These are phyloP conservation scores for Jackrogersella multiformis DNA, from an alignment of 495 filamentous ascomycete genomes.

Conservation along the genomic window DNA sequence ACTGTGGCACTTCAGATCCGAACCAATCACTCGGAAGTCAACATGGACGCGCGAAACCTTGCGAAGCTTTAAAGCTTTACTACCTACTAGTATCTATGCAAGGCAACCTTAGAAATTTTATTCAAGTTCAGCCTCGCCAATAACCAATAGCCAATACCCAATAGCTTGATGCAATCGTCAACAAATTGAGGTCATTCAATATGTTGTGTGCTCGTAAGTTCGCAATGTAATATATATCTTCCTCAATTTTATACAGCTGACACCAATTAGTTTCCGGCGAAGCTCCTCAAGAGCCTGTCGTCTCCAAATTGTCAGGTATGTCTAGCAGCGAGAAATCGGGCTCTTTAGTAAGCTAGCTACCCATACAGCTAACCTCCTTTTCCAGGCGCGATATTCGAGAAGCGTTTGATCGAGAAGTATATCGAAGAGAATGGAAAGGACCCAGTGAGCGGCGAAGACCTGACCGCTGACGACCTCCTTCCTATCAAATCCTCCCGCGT, in stretches of 20 bases:
- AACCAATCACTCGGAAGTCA: slow-evolving; percentile 36
- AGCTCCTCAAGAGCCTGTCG: slow-evolving; percentile 92
- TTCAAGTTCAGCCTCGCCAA: slow-evolving; percentile 19
- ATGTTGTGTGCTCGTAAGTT: slow-evolving; percentile 48
- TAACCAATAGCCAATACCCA: not conserved
- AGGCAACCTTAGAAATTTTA: slow-evolving; percentile 30
- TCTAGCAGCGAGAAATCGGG: slow-evolving; percentile 1
- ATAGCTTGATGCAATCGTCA: slow-evolving; percentile 13
- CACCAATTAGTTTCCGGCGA: slow-evolving; percentile 85
- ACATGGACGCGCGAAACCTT: slow-evolving; percentile 19
- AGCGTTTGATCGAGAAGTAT: slow-evolving; percentile 92
- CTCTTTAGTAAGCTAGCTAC: not conserved
- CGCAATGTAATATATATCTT: not conserved
- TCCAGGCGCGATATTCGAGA: slow-evolving; percentile 88
- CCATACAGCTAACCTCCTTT: slow-evolving; percentile 44
- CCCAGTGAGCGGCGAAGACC: slow-evolving; percentile 88
- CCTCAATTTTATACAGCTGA: slow-evolving; percentile 11
- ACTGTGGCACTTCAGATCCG: not conserved
- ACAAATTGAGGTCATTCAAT: slow-evolving; percentile 6
- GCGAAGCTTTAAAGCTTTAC: slow-evolving; percentile 21
- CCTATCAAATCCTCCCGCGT: slow-evolving; percentile 82
- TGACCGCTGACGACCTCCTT: slow-evolving; percentile 86
- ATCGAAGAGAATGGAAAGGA: slow-evolving; percentile 94
- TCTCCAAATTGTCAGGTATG: slow-evolving; percentile 91
- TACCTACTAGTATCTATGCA: not conserved